phyloP scores from a whole-genome alignment of 1,139 yeast species.

The Suhomyces guaymorum region DNA sequence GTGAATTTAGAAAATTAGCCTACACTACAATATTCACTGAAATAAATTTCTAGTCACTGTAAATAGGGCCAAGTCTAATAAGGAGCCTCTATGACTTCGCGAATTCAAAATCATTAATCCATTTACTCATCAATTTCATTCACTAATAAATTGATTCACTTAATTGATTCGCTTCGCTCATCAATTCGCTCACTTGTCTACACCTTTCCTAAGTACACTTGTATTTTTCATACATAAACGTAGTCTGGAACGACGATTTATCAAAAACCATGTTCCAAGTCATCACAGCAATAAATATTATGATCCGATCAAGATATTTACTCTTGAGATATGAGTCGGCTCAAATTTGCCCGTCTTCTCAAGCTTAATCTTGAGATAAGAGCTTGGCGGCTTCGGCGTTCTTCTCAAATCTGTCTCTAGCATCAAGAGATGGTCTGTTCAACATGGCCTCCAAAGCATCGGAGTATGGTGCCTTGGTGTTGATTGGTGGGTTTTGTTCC shows the following conservation, averaged over 20 bases:
- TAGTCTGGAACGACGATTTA: conserved; percentile 7
- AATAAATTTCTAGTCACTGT: too few species aligned
- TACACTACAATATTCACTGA: too few species aligned
- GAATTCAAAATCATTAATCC: too few species aligned
- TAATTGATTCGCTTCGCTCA: too few species aligned
- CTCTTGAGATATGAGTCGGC: too few species aligned
- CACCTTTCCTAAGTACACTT: background rate
- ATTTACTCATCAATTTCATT: too few species aligned
- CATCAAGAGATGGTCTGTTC: conserved; percentile 49
- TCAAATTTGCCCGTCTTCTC: conserved; percentile 3
- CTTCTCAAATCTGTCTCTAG: conserved; percentile 51
- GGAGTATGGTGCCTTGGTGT: conserved; percentile 63
- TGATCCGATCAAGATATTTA: too few species aligned
- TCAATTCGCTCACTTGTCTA: background rate
- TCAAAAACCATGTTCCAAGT: conserved; percentile 12
- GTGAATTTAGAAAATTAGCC: too few species aligned
- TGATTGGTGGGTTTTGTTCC: conserved; percentile 52
- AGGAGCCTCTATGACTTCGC: too few species aligned
- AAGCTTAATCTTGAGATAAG: conserved; percentile 20
- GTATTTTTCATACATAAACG: conserved; percentile 1
- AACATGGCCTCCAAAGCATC: conserved; percentile 52
- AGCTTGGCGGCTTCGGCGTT: conserved; percentile 42
- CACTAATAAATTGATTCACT: too few species aligned
- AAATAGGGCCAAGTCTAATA: too few species aligned
- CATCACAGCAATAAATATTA: too few species aligned